phyloP scores from a whole-genome alignment of 352 stramenopile species.

The Phytopythium kandeliae region DNA sequence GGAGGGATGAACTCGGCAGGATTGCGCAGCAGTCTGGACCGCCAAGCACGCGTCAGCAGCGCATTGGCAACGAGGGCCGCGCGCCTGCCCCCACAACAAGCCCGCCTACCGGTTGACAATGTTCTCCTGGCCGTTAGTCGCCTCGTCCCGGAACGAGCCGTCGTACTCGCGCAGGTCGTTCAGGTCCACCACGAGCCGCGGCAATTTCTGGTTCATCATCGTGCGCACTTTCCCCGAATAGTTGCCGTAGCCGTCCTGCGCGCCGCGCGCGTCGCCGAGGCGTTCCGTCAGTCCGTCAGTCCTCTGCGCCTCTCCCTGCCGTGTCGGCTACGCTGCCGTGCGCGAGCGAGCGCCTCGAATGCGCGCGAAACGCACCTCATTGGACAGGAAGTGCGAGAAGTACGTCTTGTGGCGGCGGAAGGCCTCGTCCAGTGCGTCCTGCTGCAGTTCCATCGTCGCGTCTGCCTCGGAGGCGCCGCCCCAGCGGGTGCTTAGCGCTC shows the following conservation, averaged over 20 bases:
- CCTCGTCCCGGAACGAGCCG: conserved; percentile 64
- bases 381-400: conserved; percentile 78
- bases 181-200: conserved; percentile 82
- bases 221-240: conserved; percentile 75
- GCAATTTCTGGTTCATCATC: conserved; percentile 75
- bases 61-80: conserved; percentile 2
- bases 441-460: conserved; percentile 65
- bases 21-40: conserved; percentile 46
- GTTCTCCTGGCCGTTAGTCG: conserved; percentile 56
- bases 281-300: conserved; percentile 1
- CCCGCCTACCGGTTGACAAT: conserved; percentile 49
- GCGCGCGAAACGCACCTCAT: conserved; percentile 46
- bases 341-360: too few species aligned
- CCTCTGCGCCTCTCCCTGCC: too few species aligned
- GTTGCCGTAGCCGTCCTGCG: conserved; percentile 63
- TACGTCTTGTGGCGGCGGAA: conserved; percentile 87
- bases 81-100: not conserved
- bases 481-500: not conserved
- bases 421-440: conserved; percentile 79
- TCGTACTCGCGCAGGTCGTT: conserved; percentile 91
- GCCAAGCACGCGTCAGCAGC: conserved; percentile 9
- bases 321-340: too few species aligned
- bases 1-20: conserved; percentile 81
- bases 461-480: not conserved
- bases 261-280: not conserved